phyloP scores from a whole-genome alignment of 2,329 filamentous ascomycete genomes.

The Thielaviopsis musarum region DNA sequence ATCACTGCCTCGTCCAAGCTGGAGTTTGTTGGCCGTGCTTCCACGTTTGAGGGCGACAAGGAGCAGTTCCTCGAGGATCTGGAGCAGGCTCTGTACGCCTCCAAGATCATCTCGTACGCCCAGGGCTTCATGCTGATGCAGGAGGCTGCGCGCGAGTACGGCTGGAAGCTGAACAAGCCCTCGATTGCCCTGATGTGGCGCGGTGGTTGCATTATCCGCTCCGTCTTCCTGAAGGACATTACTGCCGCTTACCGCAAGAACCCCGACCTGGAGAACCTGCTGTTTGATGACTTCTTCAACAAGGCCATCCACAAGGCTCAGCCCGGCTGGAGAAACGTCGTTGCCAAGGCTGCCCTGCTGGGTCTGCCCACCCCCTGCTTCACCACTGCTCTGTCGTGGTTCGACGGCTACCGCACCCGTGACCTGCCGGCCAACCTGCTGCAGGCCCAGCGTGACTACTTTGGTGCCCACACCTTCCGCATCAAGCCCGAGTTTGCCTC shows the following conservation, averaged over 20 bases:
- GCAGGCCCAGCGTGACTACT: slow-evolving; percentile 99
- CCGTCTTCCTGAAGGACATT: slow-evolving; percentile 99
- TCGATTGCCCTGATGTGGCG: slow-evolving; percentile 99
- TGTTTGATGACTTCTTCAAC: slow-evolving; percentile 99
- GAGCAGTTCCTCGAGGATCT: slow-evolving; percentile 89
- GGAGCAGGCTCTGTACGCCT: slow-evolving; percentile 96
- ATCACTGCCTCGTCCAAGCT: slow-evolving; percentile 64
- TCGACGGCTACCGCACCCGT: slow-evolving; percentile 95
- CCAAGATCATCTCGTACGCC: slow-evolving; percentile 99
- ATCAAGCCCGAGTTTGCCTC: slow-evolving; percentile 67
- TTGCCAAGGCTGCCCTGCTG: slow-evolving; percentile 80
- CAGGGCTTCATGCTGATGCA: slow-evolving; percentile 99
- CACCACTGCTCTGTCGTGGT: slow-evolving; percentile 94
- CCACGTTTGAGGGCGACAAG: slow-evolving; percentile 73
- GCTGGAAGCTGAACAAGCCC: slow-evolving; percentile 99
- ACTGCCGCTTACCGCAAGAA: slow-evolving; percentile 89
- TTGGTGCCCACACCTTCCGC: slow-evolving; percentile 82
- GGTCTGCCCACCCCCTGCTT: slow-evolving; percentile 94
- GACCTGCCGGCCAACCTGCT: slow-evolving; percentile 95
- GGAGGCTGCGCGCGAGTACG: slow-evolving; percentile 89
- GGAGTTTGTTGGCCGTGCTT: slow-evolving; percentile 52
- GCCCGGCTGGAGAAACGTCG: slow-evolving; percentile 77
- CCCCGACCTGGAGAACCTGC: slow-evolving; percentile 89
- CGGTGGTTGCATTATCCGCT: slow-evolving; percentile 98
- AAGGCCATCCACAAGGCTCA: slow-evolving; percentile 96